Evolutionary conservation across 331 rosid genomes (phyloP), one percentile per base, ranked within the genome.

Genomic region (Rhamnella rubrinervis): DNA sequence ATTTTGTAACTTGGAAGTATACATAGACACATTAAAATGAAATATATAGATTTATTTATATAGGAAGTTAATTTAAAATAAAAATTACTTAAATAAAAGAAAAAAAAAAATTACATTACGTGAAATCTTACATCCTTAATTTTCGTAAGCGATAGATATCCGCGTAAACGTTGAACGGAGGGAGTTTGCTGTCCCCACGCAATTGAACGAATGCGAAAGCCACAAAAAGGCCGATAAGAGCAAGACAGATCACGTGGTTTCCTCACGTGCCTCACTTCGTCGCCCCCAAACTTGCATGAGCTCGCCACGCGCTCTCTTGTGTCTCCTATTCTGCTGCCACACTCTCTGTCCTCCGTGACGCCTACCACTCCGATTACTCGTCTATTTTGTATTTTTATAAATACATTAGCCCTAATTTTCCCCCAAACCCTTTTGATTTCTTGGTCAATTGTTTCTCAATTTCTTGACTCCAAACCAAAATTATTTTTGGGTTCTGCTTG

Each of bases 231-330:
- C 49, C 1, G 16, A 1, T 5, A 7, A 63, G 35, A 28, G 70
- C 58, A 53, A 71, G 59, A 57, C 44, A 21, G 23, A 62, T 65
- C 83, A 84, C 89, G 91, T 86, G 92, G 67, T 66, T 1, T 41
- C 57, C 78, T 77, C 78, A 80, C 62, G 78, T 73, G 71, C 35
- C 56, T 25, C 21, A 6, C 62, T 37, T 70, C 57, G 8, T 35
- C 19, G 28, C 23, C 52, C 35, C 56, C 0, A 51, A 49, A 20
- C 11, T 14, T 76, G 76, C 87, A 46, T 6, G 77, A 67, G 67
- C 40, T 15, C 23, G 37, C 70, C 97, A 90, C 92, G 88, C 93
- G 88, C 92, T 31, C n/a, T 81, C 70, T 35, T 56, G 65, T 74
- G 78, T 46, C 77, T 50, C 8, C 64, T 65, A n/a, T 69, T 21